phyloP scores from a whole-genome alignment of 805 yeast genomes.

The Cyberlindnera japonica region DNA sequence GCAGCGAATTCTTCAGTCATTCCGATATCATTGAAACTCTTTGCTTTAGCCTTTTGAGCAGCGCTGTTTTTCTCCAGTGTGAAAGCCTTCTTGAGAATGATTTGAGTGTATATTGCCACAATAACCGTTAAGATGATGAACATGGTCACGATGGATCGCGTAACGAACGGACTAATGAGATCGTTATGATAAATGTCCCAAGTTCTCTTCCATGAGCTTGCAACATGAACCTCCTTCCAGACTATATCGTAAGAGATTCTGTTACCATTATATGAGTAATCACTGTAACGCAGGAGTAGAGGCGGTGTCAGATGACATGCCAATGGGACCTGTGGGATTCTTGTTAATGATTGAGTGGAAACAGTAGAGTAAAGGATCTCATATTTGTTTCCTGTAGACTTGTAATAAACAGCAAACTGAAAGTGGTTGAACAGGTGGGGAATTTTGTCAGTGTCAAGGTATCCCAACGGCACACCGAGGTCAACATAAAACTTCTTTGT shows the following conservation, averaged over 20 bases:
- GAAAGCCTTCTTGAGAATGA: constrained; percentile 16
- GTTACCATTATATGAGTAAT: constrained; percentile 27
- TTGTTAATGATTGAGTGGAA: constrained; percentile 25
- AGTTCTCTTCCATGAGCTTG: constrained; percentile 7
- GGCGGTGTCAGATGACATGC: constrained; percentile 27
- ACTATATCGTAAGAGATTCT: constrained; percentile 27
- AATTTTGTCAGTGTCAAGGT: constrained; percentile 26
- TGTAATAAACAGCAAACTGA: constrained; percentile 28
- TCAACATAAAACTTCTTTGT: constrained; percentile 27
- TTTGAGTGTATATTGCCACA: constrained; percentile 19
- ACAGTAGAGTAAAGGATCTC: constrained; percentile 28
- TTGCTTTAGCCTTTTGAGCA: constrained; percentile 10
- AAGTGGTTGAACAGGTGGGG: constrained; percentile 31
- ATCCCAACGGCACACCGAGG: constrained; percentile 30
- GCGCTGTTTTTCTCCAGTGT: constrained; percentile 17
- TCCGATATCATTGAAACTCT: constrained; percentile 4
- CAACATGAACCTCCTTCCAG: constrained; percentile 27
- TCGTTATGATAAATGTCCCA: constrained; percentile 26
- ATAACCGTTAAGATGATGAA: constrained; percentile 18
- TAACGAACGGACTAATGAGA: constrained; percentile 24
- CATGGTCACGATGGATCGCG: constrained; percentile 18
- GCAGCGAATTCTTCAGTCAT: constrained; percentile 8
- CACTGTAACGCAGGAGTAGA: constrained; percentile 21
- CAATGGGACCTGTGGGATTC: constrained; percentile 24
- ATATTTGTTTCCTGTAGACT: constrained; percentile 21